A percentile compares a stretch with the other conserved stretches of the same genome.
These are phyloP conservation scores for Oenanthe sinensis DNA, from an alignment of 129 eudicot species.

Conservation along the genomic window DNA sequence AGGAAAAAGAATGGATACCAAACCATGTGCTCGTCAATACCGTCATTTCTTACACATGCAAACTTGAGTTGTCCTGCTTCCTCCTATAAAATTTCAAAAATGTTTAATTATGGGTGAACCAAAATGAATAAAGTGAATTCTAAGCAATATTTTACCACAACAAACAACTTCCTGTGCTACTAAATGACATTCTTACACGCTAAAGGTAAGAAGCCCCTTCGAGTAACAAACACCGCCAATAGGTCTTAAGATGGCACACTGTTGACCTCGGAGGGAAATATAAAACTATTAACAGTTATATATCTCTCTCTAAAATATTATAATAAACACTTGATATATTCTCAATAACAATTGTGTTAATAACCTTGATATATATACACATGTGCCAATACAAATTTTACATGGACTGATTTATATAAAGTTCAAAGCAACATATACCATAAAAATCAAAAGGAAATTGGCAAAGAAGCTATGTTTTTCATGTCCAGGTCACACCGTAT, in stretches of 20 bases:
- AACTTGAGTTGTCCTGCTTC: conserved; percentile 74
- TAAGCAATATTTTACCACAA: neutral
- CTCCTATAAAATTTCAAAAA: conserved; percentile 45
- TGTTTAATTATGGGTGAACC: neutral
- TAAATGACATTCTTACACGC: neutral
- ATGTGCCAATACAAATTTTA: neutral
- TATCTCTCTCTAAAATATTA: neutral
- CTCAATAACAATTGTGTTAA: neutral
- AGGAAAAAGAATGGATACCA: conserved; percentile 53
- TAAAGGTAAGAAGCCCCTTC: neutral
- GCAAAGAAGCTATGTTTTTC: no score
- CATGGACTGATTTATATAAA: neutral
- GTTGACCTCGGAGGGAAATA: neutral
- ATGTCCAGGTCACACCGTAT: no score
- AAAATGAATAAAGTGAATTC: neutral
- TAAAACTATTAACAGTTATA: neutral
- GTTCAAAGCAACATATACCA: neutral
- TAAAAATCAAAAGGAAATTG: neutral
- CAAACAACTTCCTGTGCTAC: neutral
- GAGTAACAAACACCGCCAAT: neutral
- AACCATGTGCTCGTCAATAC: conserved; percentile 75
- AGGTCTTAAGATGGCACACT: neutral
- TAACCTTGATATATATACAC: neutral
- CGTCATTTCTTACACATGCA: conserved; percentile 80
- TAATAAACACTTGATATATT: neutral